Evolutionary conservation across 2,329 filamentous ascomycete species (phyloP).

Genomic region (Tolypocladium pustulatum): DNA sequence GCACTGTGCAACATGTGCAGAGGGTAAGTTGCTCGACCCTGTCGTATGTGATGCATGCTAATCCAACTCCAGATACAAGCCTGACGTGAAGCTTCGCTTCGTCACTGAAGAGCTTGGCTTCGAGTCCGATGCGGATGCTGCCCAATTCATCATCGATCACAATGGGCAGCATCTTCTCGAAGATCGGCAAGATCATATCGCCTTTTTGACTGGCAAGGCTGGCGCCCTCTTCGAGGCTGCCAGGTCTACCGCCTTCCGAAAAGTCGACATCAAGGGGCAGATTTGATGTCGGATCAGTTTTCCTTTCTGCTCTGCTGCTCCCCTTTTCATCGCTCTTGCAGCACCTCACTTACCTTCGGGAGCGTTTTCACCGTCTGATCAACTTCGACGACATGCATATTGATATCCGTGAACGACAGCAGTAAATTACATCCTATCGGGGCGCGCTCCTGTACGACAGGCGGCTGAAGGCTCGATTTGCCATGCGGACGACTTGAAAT

Average conservation of each 20-base stretch:
- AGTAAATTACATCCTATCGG: background rate
- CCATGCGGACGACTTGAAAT: background rate
- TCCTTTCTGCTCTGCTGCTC: background rate
- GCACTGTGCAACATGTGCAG: slow-evolving; percentile 88
- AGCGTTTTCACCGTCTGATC: background rate
- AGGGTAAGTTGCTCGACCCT: slow-evolving; percentile 55
- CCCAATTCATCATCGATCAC: slow-evolving; percentile 80
- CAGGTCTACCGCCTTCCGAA: slow-evolving; percentile 64
- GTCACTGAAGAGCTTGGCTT: slow-evolving; percentile 94
- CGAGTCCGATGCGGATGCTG: slow-evolving; percentile 81
- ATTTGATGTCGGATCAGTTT: slow-evolving; percentile 45
- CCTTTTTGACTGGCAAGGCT: slow-evolving; percentile 66
- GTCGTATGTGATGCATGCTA: slow-evolving; percentile 24
- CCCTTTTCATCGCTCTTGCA: background rate
- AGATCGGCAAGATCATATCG: slow-evolving; percentile 63
- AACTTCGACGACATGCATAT: background rate
- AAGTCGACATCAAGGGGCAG: slow-evolving; percentile 95
- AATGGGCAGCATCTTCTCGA: slow-evolving; percentile 66
- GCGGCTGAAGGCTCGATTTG: background rate
- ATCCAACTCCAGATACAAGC: slow-evolving; percentile 67
- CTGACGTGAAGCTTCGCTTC: slow-evolving; percentile 78
- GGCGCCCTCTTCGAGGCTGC: slow-evolving; percentile 62
- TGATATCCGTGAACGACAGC: slow-evolving; percentile 1
- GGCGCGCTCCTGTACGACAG: background rate
- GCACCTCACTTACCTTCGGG: background rate